Conservation (phyloP, 1,284 basidiomycete genomes). For the Mycena sp. region DNA sequence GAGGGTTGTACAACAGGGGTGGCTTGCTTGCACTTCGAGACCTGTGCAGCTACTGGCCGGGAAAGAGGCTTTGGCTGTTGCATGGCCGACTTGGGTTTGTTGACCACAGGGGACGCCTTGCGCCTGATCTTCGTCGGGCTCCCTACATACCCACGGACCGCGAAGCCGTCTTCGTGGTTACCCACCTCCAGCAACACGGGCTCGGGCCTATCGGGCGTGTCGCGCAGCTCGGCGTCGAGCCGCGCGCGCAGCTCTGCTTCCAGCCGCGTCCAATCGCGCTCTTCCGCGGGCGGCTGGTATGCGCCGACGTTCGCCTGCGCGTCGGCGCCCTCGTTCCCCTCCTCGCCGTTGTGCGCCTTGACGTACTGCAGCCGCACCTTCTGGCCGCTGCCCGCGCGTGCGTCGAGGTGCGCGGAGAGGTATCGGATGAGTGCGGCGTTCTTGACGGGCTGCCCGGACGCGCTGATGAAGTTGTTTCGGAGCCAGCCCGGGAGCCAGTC, state of each 20-base stretch:
- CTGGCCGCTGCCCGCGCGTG: conserved; percentile 59
- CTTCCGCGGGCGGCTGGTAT: conserved; percentile 46
- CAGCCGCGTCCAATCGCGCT: conserved; percentile 63
- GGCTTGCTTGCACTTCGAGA: not conserved
- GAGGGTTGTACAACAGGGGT: not conserved
- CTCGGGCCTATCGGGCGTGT: not conserved
- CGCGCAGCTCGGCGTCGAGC: conserved; percentile 15
- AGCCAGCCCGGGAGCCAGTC: conserved; percentile 75
- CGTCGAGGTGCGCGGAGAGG: conserved; percentile 61
- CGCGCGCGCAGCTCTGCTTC: conserved; percentile 28
- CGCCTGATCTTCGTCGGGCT: conserved; percentile 19
- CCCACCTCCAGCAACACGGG: conserved; percentile 1
- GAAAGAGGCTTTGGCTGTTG: not conserved
- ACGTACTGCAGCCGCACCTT: conserved; percentile 70
- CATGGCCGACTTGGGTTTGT: not conserved
- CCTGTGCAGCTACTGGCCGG: not conserved
- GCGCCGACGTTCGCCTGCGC: conserved; percentile 68
- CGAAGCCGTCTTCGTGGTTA: not conserved
- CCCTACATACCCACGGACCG: not conserved
- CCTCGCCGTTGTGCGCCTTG: conserved; percentile 73
- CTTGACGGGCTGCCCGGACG: conserved; percentile 64
- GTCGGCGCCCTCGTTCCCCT: conserved; percentile 86
- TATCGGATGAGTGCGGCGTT: conserved; percentile 75
- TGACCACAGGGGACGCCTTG: not conserved
- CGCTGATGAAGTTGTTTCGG: conserved; percentile 57